Percentiles rank a stretch among this genome's conserved stretches.
Evolutionary conservation across 257 asterid species (phyloP).

Genomic region (Misopates orontium): DNA sequence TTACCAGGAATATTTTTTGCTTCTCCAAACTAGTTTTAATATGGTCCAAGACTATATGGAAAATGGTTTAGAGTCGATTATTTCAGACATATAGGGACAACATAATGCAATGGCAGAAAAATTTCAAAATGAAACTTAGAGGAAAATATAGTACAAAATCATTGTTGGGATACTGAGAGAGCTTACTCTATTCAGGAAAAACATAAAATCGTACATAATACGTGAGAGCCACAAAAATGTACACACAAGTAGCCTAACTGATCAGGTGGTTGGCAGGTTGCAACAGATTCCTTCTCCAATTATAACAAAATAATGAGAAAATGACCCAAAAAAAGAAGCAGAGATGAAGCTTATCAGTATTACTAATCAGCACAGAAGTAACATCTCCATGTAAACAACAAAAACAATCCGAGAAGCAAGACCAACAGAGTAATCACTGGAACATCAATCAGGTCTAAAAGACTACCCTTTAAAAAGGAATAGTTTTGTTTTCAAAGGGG

Average conservation of each 20-base stretch:
- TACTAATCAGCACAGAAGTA: background rate
- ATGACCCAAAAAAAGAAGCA: constrained; percentile 16
- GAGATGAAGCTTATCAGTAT: constrained; percentile 16
- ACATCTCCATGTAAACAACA: background rate
- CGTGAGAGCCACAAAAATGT: constrained; percentile 29
- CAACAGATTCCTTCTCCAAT: constrained; percentile 43
- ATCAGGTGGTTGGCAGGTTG: constrained; percentile 46
- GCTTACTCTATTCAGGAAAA: constrained; percentile 11
- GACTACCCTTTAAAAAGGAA: background rate
- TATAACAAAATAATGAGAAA: constrained; percentile 30
- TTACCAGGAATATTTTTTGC: background rate
- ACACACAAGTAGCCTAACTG: constrained; percentile 37
- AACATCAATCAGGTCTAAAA: background rate
- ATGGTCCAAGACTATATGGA: background rate
- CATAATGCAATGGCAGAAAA: constrained; percentile 2
- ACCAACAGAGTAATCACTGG: background rate
- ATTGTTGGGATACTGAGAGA: constrained; percentile 12
- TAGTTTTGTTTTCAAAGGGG: background rate
- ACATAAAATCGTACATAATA: constrained; percentile 39
- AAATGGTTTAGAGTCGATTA: background rate
- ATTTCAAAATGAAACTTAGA: background rate
- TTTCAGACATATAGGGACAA: background rate
- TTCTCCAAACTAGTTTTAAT: background rate
- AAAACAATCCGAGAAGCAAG: background rate
- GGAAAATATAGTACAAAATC: background rate